Conservation (phyloP, 768 basidiomycete species). For the Tylopilus subfusipes region DNA sequence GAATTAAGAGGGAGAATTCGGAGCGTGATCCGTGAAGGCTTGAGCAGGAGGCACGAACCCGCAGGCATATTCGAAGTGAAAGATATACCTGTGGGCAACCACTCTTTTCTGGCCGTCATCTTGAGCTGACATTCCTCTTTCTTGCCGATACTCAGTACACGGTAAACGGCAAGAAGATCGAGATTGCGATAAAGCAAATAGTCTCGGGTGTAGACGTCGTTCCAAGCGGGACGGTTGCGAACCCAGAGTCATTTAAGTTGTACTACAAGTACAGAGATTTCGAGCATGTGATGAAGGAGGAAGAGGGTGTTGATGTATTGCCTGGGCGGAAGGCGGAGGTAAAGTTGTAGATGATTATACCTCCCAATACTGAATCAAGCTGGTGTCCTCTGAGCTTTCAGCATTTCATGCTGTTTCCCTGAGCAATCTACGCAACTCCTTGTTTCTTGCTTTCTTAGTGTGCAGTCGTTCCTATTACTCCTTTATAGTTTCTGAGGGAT, state of each 20-base stretch:
- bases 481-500: background rate
- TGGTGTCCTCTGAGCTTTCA: background rate
- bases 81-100: slow-evolving; percentile 61
- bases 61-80: slow-evolving; percentile 58
- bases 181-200: slow-evolving; percentile 76
- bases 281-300: slow-evolving; percentile 29
- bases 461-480: slow-evolving; percentile 3
- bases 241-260: slow-evolving; percentile 60
- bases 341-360: slow-evolving; percentile 11
- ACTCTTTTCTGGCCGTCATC: background rate
- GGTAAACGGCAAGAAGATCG: slow-evolving; percentile 75
- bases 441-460: slow-evolving; percentile 6
- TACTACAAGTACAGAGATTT: slow-evolving; percentile 63
- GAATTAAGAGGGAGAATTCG: slow-evolving; percentile 58
- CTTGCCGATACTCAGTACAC: slow-evolving; percentile 55
- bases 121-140: background rate
- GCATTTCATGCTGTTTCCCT: slow-evolving; percentile 4
- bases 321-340: background rate
- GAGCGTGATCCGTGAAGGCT: slow-evolving; percentile 49
- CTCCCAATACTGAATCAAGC: background rate
- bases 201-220: slow-evolving; percentile 61
- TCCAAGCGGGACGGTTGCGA: slow-evolving; percentile 73
- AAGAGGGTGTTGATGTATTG: slow-evolving; percentile 9
- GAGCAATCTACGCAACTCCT: slow-evolving; percentile 10
- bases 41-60: slow-evolving; percentile 77